These are phyloP conservation scores for Backusella sp. DNA, from an alignment of 192 early-diverging fungal genomes.

Conservation along the genomic window DNA sequence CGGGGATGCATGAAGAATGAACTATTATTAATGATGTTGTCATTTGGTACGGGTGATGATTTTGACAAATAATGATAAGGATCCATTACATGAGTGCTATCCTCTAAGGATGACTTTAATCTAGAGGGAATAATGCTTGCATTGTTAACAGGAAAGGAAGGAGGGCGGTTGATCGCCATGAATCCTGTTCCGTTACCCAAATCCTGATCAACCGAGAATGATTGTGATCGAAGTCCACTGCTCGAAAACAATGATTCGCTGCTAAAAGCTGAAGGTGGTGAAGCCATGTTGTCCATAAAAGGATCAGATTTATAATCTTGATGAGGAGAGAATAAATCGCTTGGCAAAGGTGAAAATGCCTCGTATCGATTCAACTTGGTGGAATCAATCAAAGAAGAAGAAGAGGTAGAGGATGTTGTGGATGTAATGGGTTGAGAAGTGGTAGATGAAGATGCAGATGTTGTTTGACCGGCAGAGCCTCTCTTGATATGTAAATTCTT, in stretches of 20 bases:
- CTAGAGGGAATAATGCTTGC: neutral
- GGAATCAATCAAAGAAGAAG: neutral
- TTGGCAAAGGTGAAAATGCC: constrained; percentile 45
- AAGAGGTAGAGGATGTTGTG: neutral
- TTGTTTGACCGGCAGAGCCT: constrained; percentile 41
- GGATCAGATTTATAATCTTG: constrained; percentile 25
- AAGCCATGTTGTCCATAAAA: constrained; percentile 28
- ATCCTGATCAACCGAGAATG: constrained; percentile 33
- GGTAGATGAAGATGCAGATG: constrained; percentile 14
- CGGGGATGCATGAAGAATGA: constrained; percentile 17
- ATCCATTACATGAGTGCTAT: neutral
- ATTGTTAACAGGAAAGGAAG: neutral
- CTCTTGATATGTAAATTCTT: constrained; percentile 96
- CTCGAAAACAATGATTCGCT: constrained; percentile 35
- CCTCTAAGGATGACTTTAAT: neutral
- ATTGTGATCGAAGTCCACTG: constrained; percentile 26
- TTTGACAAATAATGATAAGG: constrained; percentile 32
- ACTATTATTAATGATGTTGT: constrained; percentile 9
- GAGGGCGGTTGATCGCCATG: neutral
- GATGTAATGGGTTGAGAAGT: neutral
- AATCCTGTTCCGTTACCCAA: neutral
- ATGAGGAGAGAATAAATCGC: constrained; percentile 53
- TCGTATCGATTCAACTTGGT: constrained; percentile 9
- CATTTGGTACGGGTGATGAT: constrained; percentile 25
- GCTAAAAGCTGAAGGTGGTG: constrained; percentile 32